phyloP scores from a whole-genome alignment of 768 basidiomycete genomes.

The Mycena metata region DNA sequence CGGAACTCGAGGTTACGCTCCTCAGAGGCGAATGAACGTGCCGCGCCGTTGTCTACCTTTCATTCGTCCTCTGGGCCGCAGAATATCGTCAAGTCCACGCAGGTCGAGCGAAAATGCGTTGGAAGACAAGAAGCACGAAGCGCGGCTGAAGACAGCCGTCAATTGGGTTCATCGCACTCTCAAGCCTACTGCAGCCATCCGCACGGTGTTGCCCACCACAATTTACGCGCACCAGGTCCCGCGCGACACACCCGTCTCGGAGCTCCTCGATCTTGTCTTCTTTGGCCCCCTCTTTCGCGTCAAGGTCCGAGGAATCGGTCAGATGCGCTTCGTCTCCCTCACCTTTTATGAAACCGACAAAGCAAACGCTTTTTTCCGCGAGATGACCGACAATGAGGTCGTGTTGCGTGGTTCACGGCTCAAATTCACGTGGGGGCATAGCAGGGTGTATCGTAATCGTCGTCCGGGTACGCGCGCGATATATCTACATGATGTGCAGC shows the following conservation, averaged over 20 bases:
- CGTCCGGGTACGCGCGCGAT: constrained; percentile 18
- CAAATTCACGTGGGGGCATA: constrained; percentile 17
- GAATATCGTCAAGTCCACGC: neutral
- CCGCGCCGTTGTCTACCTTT: constrained; percentile 1
- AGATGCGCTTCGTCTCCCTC: constrained; percentile 9
- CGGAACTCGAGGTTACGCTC: no score
- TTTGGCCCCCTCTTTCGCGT: constrained; percentile 21
- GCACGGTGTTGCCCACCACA: constrained; percentile 1
- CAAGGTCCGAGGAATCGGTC: neutral
- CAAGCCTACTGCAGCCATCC: neutral
- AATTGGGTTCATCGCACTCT: constrained; percentile 37
- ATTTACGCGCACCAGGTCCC: constrained; percentile 12
- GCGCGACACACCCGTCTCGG: neutral
- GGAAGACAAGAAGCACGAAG: neutral
- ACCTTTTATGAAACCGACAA: constrained; percentile 19
- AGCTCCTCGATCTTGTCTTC: constrained; percentile 20
- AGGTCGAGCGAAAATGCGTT: neutral
- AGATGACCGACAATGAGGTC: constrained; percentile 18
- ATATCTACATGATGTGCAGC: constrained; percentile 13
- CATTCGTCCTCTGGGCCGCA: neutral
- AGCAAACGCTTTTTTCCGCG: constrained; percentile 23
- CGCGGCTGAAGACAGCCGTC: neutral
- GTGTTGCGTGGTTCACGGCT: constrained; percentile 4
- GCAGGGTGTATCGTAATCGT: neutral
- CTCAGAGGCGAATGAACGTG: constrained; percentile 4